These are phyloP conservation scores for Diplosphaera chodatii DNA, from an alignment of 139 green algal species.

Conservation along the genomic window DNA sequence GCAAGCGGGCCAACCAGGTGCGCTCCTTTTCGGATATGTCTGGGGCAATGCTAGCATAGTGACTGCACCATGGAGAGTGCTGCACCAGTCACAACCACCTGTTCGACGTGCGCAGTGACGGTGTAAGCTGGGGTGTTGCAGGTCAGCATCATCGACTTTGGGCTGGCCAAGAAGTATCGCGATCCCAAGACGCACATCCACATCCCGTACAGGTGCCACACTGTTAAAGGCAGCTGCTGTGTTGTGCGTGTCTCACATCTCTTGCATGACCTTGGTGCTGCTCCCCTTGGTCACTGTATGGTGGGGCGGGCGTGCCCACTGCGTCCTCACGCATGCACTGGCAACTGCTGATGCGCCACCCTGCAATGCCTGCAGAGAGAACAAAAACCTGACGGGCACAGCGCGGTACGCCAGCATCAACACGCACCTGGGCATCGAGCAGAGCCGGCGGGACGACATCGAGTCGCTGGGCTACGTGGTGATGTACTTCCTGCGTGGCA, in stretches of 20 bases:
- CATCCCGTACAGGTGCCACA: conserved; percentile 89
- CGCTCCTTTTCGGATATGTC: neutral
- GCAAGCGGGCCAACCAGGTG: conserved; percentile 91
- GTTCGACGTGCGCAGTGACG: no score
- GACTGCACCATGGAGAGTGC: no score
- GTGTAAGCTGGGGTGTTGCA: conserved; percentile 23
- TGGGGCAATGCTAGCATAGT: no score
- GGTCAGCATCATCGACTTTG: conserved; percentile 99
- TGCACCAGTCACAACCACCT: no score
- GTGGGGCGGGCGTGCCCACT: no score
- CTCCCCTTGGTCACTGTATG: no score
- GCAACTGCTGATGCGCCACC: neutral
- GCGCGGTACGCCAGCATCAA: conserved; percentile 99
- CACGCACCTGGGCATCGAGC: conserved; percentile 99
- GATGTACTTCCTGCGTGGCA: conserved; percentile 98
- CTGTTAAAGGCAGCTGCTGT: no score
- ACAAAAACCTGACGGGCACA: conserved; percentile 99
- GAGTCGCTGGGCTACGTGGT: conserved; percentile 95
- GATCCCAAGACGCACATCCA: conserved; percentile 98
- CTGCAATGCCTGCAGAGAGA: conserved; percentile 56
- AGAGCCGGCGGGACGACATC: conserved; percentile 91
- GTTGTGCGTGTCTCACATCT: conserved; percentile 1
- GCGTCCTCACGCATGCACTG: no score
- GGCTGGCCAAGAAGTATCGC: conserved; percentile 98
- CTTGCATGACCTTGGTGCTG: no score